phyloP scores from a whole-genome alignment of 108 stramenopile genomes.

The Phaeodactylum tricornutum region DNA sequence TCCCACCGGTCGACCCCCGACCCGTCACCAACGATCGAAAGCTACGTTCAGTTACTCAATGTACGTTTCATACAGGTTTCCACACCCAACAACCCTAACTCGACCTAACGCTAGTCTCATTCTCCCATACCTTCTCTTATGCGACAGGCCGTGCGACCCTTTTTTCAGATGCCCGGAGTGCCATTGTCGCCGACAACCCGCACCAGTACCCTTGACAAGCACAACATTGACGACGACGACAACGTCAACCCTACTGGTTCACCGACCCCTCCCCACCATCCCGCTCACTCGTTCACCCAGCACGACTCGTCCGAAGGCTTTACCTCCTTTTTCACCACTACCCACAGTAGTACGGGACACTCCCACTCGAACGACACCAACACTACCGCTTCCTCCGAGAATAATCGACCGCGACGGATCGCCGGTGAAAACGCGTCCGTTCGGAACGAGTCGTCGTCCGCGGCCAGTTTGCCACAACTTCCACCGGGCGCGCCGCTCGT shows the following conservation, averaged over 20 bases:
- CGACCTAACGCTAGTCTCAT: too few species aligned
- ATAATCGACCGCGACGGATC: too few species aligned
- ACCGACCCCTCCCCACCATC: conserved; percentile 10
- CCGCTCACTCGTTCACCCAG: neutral
- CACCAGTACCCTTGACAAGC: neutral
- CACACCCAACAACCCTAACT: too few species aligned
- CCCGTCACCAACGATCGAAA: neutral
- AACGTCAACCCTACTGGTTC: neutral
- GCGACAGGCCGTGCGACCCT: neutral
- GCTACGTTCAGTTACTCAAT: neutral
- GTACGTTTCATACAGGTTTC: too few species aligned
- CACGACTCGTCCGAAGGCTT: conserved; percentile 31
- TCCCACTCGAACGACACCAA: neutral
- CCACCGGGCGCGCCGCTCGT: neutral
- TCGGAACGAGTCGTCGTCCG: conserved; percentile 9
- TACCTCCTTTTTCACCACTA: conserved; percentile 37
- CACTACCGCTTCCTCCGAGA: neutral
- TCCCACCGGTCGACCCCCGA: neutral
- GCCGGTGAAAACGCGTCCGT: too few species aligned
- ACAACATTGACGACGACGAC: conserved; percentile 1
- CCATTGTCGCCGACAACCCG: neutral
- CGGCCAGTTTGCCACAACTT: conserved; percentile 6
- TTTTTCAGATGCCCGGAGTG: neutral
- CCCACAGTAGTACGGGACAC: conserved; percentile 24
- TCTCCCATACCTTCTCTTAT: too few species aligned